Evolutionary conservation across 768 basidiomycete species (phyloP).

Genomic region (Boletus rubropictus): DNA sequence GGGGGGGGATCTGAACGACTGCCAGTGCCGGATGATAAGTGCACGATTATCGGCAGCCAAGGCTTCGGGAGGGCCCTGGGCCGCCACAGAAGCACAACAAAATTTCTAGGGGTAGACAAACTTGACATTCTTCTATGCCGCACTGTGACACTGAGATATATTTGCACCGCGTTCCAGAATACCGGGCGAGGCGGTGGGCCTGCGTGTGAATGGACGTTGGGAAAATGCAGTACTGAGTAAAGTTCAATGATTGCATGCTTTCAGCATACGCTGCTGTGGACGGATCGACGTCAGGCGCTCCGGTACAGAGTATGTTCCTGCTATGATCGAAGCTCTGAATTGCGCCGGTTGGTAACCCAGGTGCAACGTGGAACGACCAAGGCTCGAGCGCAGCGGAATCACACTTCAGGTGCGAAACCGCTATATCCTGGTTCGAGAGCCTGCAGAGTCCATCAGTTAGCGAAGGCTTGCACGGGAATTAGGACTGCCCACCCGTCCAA

Average conservation of each 20-base stretch:
- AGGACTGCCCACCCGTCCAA: slow-evolving; percentile 7
- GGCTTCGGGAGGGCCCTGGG: slow-evolving; percentile 17
- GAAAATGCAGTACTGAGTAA: slow-evolving; percentile 5
- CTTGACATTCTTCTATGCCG: slow-evolving; percentile 17
- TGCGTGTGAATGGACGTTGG: slow-evolving; percentile 16
- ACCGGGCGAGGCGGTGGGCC: slow-evolving; percentile 9
- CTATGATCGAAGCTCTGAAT: slow-evolving; percentile 1
- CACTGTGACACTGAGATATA: slow-evolving; percentile 15
- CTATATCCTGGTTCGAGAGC: not conserved
- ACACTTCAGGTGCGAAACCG: slow-evolving; percentile 6
- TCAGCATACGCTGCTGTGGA: slow-evolving; percentile 3
- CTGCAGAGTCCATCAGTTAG: slow-evolving; percentile 6
- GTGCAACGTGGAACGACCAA: slow-evolving; percentile 1
- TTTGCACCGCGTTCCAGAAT: slow-evolving; percentile 10
- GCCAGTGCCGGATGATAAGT: slow-evolving; percentile 16
- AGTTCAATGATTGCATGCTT: slow-evolving; percentile 16
- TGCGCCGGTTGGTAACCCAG: not conserved
- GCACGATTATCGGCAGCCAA: slow-evolving; percentile 22
- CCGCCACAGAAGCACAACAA: slow-evolving; percentile 25
- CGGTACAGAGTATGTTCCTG: not conserved
- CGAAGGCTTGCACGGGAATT: slow-evolving; percentile 17
- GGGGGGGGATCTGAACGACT: slow-evolving; percentile 1
- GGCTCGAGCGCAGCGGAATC: not conserved
- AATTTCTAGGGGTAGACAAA: slow-evolving; percentile 19
- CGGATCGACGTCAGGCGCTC: slow-evolving; percentile 2